phyloP scores from a whole-genome alignment of 345 rosid species.

The Aethionema arabicum region DNA sequence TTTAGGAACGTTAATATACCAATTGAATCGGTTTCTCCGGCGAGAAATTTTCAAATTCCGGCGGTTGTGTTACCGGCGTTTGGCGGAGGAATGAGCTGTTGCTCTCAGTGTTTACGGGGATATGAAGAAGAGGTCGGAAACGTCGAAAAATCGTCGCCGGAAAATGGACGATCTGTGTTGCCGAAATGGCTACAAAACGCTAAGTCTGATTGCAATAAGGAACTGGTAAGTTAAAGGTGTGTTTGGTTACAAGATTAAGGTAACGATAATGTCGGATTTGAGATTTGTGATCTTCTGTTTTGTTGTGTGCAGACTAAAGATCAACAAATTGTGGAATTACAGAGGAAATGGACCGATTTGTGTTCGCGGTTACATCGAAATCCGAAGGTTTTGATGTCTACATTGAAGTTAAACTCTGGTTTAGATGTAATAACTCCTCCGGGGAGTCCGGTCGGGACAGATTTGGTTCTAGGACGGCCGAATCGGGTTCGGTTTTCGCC shows the following conservation, averaged over 20 bases:
- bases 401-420: conserved; percentile 36
- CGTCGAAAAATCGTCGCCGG: conserved; percentile 47
- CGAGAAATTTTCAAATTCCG: conserved; percentile 49
- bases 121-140: conserved; percentile 65
- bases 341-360: conserved; percentile 76
- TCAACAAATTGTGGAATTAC: conserved; percentile 60
- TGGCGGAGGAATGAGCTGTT: conserved; percentile 47
- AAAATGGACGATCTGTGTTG: conserved; percentile 44
- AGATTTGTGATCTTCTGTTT: neutral
- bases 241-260: conserved; percentile 1
- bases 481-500: conserved; percentile 44
- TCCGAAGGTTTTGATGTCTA: conserved; percentile 42
- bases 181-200: conserved; percentile 94
- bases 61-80: conserved; percentile 34
- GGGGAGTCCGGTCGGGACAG: conserved; percentile 81
- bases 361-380: conserved; percentile 67
- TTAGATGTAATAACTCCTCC: conserved; percentile 48
- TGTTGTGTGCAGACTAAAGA: conserved; percentile 52
- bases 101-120: conserved; percentile 63
- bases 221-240: conserved; percentile 33
- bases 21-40: conserved; percentile 50
- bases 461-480: conserved; percentile 69
- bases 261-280: neutral
- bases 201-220: conserved; percentile 49
- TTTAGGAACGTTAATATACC: conserved; percentile 44